These are phyloP conservation scores for Paradendryphiella salina DNA, from an alignment of 2,329 filamentous ascomycete species.

Conservation along the genomic window DNA sequence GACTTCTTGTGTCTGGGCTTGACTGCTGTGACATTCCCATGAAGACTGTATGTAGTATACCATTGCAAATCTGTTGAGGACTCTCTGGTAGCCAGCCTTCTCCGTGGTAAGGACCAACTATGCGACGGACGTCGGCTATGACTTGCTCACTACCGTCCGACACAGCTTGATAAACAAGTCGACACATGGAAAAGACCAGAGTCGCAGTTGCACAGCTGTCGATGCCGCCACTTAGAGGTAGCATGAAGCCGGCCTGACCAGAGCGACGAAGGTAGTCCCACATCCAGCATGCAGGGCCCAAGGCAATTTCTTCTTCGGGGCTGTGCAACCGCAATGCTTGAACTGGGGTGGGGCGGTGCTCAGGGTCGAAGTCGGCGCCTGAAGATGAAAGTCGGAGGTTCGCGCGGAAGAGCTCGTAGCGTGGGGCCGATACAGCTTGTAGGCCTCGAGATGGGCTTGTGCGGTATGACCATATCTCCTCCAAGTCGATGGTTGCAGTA, in stretches of 20 bases:
- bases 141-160: constrained; percentile 58
- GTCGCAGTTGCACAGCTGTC: constrained; percentile 54
- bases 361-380: constrained; percentile 50
- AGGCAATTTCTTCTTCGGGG: constrained; percentile 66
- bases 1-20: constrained; percentile 65
- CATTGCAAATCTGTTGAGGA: constrained; percentile 62
- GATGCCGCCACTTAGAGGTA: constrained; percentile 64
- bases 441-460: constrained; percentile 59
- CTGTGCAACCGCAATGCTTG: constrained; percentile 39
- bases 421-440: constrained; percentile 58
- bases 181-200: constrained; percentile 53
- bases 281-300: constrained; percentile 67
- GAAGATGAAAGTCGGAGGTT: constrained; percentile 52
- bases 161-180: constrained; percentile 59
- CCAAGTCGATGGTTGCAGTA: constrained; percentile 62
- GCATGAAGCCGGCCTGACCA: constrained; percentile 58
- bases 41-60: constrained; percentile 59
- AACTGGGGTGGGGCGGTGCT: constrained; percentile 51
- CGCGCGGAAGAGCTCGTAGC: constrained; percentile 53
- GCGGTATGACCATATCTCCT: constrained; percentile 68
- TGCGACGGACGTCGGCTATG: constrained; percentile 56
- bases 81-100: constrained; percentile 58
- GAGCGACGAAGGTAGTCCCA: constrained; percentile 65
- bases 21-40: constrained; percentile 49
- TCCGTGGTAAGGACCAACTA: constrained; percentile 55